A percentile compares a stretch with the other conserved stretches of the same genome.
Conservation (phyloP, 2,329 filamentous ascomycete genomes). For the Raffaelea arxii region DNA sequence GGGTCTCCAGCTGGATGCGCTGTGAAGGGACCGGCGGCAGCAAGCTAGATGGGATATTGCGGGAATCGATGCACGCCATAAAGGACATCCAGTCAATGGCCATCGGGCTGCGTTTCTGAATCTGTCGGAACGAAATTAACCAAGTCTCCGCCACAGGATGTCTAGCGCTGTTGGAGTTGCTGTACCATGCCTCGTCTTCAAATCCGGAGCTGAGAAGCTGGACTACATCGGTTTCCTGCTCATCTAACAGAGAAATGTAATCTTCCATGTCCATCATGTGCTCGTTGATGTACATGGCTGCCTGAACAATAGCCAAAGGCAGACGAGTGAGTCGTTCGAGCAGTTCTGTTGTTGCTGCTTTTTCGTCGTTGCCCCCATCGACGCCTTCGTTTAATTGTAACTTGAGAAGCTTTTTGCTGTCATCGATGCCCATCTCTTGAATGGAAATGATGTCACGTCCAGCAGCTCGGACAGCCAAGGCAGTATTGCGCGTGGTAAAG, state of each 20-base stretch:
- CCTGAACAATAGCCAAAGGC: neutral
- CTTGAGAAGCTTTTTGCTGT: neutral
- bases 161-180: neutral
- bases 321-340: neutral
- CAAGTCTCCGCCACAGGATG: neutral
- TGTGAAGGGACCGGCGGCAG: neutral
- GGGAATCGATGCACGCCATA: neutral
- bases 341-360: neutral
- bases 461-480: neutral
- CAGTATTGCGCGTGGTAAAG: neutral
- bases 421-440: neutral
- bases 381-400: neutral
- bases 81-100: neutral
- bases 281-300: neutral
- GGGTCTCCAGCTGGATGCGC: neutral
- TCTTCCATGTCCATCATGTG: neutral
- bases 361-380: neutral
- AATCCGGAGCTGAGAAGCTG: neutral
- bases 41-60: neutral
- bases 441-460: neutral
- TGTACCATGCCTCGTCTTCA: neutral
- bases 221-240: neutral
- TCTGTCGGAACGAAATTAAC: neutral
- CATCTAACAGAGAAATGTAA: neutral
- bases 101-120: neutral